Evolutionary conservation across 352 stramenopile species (phyloP).

Genomic region (Globisporangium ultimum): DNA sequence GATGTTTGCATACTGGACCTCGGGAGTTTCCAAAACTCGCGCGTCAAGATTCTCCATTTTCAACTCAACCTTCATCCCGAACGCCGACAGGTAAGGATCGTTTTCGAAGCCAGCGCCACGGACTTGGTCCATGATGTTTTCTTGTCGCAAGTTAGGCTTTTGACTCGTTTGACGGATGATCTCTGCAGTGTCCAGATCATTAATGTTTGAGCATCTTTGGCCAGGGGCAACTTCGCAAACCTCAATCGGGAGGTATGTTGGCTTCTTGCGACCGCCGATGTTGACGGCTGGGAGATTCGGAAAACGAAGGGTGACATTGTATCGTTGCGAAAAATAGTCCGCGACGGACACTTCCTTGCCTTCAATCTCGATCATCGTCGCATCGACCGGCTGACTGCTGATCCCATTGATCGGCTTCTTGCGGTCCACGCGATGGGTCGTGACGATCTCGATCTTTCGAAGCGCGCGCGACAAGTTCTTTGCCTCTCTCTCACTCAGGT

Average conservation of each 20-base stretch:
- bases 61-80: constrained; percentile 58
- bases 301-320: constrained; percentile 55
- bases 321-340: constrained; percentile 58
- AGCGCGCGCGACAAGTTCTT: constrained; percentile 33
- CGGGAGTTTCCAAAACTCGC: constrained; percentile 49
- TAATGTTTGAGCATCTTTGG: constrained; percentile 72
- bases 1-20: constrained; percentile 61
- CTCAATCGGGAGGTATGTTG: constrained; percentile 77
- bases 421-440: constrained; percentile 59
- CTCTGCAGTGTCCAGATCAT: constrained; percentile 76
- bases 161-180: constrained; percentile 76
- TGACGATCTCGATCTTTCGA: constrained; percentile 50
- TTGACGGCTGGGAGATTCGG: constrained; percentile 69
- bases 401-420: constrained; percentile 54
- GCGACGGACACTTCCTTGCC: constrained; percentile 47
- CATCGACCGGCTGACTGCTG: constrained; percentile 35
- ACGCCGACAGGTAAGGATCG: constrained; percentile 56
- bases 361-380: constrained; percentile 52
- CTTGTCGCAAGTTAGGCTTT: constrained; percentile 37
- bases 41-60: constrained; percentile 44
- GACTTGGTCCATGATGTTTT: constrained; percentile 61
- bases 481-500: constrained; percentile 29
- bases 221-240: constrained; percentile 70
- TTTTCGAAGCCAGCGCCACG: constrained; percentile 66
- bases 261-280: constrained; percentile 47